These are phyloP conservation scores for Pseudogymnoascus sp. DNA, from an alignment of 2,329 filamentous ascomycete species.

Conservation along the genomic window DNA sequence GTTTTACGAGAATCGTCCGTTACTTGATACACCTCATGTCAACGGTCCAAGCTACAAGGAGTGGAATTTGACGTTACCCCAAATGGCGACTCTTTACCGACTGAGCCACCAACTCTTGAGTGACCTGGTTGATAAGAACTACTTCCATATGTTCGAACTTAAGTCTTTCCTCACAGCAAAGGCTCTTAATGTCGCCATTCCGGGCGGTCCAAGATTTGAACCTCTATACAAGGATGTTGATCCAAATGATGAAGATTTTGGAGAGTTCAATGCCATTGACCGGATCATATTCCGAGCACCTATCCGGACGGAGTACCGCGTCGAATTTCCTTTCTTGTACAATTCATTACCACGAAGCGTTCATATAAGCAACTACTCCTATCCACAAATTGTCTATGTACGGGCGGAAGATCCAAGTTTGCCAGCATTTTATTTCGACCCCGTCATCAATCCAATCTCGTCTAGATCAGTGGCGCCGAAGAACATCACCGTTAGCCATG, in stretches of 20 bases:
- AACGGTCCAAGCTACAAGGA: constrained; percentile 94
- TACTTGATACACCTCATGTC: constrained; percentile 85
- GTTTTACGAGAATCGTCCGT: constrained; percentile 91
- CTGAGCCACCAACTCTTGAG: constrained; percentile 84
- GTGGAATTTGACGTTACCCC: constrained; percentile 86
- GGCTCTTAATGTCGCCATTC: constrained; percentile 91
- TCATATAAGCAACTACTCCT: constrained; percentile 84
- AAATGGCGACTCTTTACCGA: constrained; percentile 93
- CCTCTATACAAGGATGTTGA: constrained; percentile 97
- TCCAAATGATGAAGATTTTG: constrained; percentile 97
- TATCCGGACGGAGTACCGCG: constrained; percentile 89
- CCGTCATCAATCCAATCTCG: constrained; percentile 95
- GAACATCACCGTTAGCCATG: constrained; percentile 84
- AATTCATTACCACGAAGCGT: constrained; percentile 94
- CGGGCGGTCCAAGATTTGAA: constrained; percentile 94
- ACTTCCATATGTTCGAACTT: constrained; percentile 94
- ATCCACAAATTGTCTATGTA: constrained; percentile 87
- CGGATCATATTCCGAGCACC: constrained; percentile 96
- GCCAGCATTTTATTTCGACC: constrained; percentile 95
- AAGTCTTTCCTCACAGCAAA: constrained; percentile 95
- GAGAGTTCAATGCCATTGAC: constrained; percentile 98
- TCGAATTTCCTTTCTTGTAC: constrained; percentile 90
- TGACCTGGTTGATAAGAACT: constrained; percentile 90
- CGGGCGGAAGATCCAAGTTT: constrained; percentile 79
- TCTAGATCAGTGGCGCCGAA: constrained; percentile 88